phyloP scores from a whole-genome alignment of 768 basidiomycete genomes.

The Antrodiella citrinella region DNA sequence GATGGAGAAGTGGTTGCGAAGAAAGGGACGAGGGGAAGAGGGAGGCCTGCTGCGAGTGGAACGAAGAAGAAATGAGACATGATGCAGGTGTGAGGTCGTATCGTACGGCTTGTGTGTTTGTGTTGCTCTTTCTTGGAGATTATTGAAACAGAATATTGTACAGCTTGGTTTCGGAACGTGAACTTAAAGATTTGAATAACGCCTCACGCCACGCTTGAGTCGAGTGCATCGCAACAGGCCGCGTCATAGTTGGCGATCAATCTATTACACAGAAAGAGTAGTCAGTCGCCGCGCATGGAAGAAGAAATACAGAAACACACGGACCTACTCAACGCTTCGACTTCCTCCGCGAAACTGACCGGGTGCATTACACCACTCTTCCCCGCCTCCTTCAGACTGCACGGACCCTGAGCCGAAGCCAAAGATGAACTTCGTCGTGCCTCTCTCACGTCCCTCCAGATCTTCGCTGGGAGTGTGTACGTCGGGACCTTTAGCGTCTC shows the following conservation, averaged over 20 bases:
- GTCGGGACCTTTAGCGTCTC: constrained; percentile 9
- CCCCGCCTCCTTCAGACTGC: constrained; percentile 3
- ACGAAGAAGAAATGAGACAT: not conserved
- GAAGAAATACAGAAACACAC: not conserved
- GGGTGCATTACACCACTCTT: constrained; percentile 2
- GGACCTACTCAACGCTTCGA: not conserved
- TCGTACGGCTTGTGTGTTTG: no score
- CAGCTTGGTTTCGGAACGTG: no score
- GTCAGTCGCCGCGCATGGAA: not conserved
- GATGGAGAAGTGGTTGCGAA: not conserved
- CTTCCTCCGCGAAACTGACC: not conserved
- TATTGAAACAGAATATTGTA: no score
- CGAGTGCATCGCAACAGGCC: no score
- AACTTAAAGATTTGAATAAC: no score
- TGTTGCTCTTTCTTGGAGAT: no score
- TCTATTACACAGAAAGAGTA: no score
- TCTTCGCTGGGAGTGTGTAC: constrained; percentile 12
- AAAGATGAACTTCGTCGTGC: constrained; percentile 10
- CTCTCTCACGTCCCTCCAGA: constrained; percentile 22
- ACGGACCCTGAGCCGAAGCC: no score
- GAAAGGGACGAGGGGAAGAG: not conserved
- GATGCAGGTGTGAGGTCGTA: not conserved
- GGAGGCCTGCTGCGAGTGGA: not conserved
- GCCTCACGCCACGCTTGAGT: no score
- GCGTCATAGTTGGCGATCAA: no score